Evolutionary conservation across 2,329 filamentous ascomycete genomes (phyloP), one percentile per base, ranked within the genome.

Genomic region (Lecanosticta acicola): DNA sequence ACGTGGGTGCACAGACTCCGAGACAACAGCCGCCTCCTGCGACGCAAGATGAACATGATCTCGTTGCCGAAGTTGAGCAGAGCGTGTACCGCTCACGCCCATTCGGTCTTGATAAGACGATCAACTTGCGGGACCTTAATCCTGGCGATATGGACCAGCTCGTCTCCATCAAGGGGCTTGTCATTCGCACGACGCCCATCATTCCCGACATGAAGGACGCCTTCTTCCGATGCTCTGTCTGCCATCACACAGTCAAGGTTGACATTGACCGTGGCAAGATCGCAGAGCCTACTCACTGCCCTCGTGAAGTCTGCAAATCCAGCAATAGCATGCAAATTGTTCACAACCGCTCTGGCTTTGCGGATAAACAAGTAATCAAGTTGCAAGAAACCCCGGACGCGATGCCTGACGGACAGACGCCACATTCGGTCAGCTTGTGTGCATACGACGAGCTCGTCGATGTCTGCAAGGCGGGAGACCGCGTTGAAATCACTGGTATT

Each of bases 191-290:
- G 2, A 97, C 93, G 0, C 89, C 93, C 0, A 87, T 98, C 55
- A 97, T 98, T 54, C 93, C 93, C 0, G 93, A 98, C 60, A 98
- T 98, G 94, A 96, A 94, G 70, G 87, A 95, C 64, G 93, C 93
- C 0, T 96, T 95, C 71, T 98, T 98, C 79, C 85, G 87, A 53
- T 98, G 93, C 71, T 87, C 88, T 48, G 81, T 91, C 19, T 98
- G 93, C 70, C 88, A 89, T 60, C 88, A 96, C 68, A 91, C 87
- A 3, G 81, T 94, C 50, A 87, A 85, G 53, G 88, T 96, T 44
- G 85, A 89, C 46, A 85, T 98, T 60, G 93, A 98, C 64, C 85
- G 93, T 61, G 93, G 94, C 66, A 93, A 91, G 71, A 98, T 98
- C 60, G 84, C 87, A 17, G 93, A 98, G 67, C 93, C 93, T 1